phyloP scores from a whole-genome alignment of 2,329 filamentous ascomycete genomes.

The Coniochaeta pulveracea region DNA sequence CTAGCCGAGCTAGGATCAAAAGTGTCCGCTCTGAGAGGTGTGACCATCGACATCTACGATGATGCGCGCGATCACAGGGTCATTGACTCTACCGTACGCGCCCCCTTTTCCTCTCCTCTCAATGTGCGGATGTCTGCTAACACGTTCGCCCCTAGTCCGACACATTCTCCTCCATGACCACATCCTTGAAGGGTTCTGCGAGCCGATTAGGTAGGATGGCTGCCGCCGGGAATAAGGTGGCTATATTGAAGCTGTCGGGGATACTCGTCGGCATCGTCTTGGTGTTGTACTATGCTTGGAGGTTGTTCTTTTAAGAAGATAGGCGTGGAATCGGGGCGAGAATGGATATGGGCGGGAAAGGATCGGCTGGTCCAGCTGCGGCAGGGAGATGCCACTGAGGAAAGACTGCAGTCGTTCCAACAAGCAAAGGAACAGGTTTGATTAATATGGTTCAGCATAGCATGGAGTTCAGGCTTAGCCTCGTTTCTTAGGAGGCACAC shows the following conservation, averaged over 20 bases:
- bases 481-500: no score
- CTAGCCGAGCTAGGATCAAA: constrained; percentile 85
- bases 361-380: no score
- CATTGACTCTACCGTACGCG: constrained; percentile 72
- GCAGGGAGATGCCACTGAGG: no score
- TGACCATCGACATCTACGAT: constrained; percentile 97
- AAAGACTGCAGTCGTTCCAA: no score
- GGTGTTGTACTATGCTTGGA: constrained; percentile 62
- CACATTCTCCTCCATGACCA: constrained; percentile 80
- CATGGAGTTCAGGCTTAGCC: no score
- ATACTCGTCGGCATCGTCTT: constrained; percentile 67
- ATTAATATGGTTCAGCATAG: no score
- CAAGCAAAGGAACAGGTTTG: no score
- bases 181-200: constrained; percentile 74
- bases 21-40: constrained; percentile 81
- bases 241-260: constrained; percentile 77
- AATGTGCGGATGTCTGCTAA: not conserved
- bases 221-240: constrained; percentile 77
- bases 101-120: no score
- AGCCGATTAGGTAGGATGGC: constrained; percentile 81
- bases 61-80: constrained; percentile 80
- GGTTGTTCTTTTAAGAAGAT: constrained; percentile 42
- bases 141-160: constrained; percentile 47
- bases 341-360: no score
- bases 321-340: no score